A percentile compares a stretch with the other conserved stretches of the same genome.
Evolutionary conservation across 2,329 filamentous ascomycete species (phyloP).

Genomic region (Chaetomiaceae sp.): DNA sequence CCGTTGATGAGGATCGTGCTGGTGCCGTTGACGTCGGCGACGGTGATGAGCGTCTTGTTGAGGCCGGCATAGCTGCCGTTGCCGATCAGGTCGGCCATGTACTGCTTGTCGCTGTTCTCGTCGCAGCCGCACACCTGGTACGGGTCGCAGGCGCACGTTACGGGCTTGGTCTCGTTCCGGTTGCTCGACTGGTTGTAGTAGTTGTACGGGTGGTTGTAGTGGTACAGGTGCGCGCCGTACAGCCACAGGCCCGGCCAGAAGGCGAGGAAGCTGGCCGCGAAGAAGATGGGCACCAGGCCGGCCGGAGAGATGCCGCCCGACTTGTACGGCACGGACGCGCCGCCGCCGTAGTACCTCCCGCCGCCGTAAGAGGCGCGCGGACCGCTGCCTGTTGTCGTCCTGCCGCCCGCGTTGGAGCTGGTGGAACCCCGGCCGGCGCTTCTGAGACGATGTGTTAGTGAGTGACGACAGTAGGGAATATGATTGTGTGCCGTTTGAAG

Average conservation of each 20-base stretch:
- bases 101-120: constrained; percentile 47
- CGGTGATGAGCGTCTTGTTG: constrained; percentile 58
- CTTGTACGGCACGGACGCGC: constrained; percentile 56
- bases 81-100: constrained; percentile 60
- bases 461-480: background rate
- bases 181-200: constrained; percentile 49
- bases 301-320: constrained; percentile 48
- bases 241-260: constrained; percentile 65
- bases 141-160: constrained; percentile 58
- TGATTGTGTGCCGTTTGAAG: background rate
- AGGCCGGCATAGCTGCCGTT: constrained; percentile 56
- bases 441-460: constrained; percentile 16
- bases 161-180: constrained; percentile 55
- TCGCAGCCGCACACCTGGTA: constrained; percentile 63
- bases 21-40: constrained; percentile 60
- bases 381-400: constrained; percentile 55
- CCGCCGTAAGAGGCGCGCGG: constrained; percentile 54
- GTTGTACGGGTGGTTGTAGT: constrained; percentile 47
- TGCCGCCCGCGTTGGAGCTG: constrained; percentile 40
- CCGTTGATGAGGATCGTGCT: constrained; percentile 68
- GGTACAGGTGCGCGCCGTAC: constrained; percentile 57
- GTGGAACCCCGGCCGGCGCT: constrained; percentile 24
- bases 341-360: constrained; percentile 63
- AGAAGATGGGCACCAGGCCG: constrained; percentile 48
- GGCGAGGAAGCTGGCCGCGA: constrained; percentile 43